Evolutionary conservation across 169 alveolate species (phyloP).

Genomic region (Plasmodium ovale): DNA sequence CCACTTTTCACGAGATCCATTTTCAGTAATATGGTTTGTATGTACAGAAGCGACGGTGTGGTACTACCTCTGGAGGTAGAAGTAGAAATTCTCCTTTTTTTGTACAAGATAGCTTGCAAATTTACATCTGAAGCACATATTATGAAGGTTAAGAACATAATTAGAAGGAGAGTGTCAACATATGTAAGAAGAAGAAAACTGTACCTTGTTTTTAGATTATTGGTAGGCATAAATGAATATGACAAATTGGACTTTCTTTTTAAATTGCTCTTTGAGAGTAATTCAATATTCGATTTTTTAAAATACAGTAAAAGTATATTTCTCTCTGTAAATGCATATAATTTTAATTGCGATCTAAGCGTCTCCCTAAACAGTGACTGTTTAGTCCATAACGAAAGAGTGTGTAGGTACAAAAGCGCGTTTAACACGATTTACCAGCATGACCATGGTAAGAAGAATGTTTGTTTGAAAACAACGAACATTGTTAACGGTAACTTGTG

Average conservation of each 20-base stretch:
- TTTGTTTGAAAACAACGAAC: background rate
- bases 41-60: background rate
- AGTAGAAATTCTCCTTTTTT: conserved; percentile 52
- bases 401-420: background rate
- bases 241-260: conserved; percentile 47
- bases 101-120: conserved; percentile 40
- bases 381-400: conserved; percentile 12
- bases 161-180: conserved; percentile 7
- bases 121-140: conserved; percentile 37
- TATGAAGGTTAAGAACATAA: background rate
- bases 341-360: conserved; percentile 48
- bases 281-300: conserved; percentile 27
- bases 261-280: conserved; percentile 18
- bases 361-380: conserved; percentile 36
- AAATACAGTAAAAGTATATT: conserved; percentile 37
- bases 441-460: background rate
- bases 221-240: conserved; percentile 55
- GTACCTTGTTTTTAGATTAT: conserved; percentile 28
- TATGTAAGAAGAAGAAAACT: conserved; percentile 35
- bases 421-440: background rate
- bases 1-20: background rate
- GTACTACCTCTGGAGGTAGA: conserved; percentile 33
- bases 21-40: conserved; percentile 9
- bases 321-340: conserved; percentile 29
- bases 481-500: background rate